Percentiles rank a stretch among this genome's conserved stretches.
These are phyloP conservation scores for Fraxinus velutina DNA, from an alignment of 305 asterid genomes.

Conservation along the genomic window DNA sequence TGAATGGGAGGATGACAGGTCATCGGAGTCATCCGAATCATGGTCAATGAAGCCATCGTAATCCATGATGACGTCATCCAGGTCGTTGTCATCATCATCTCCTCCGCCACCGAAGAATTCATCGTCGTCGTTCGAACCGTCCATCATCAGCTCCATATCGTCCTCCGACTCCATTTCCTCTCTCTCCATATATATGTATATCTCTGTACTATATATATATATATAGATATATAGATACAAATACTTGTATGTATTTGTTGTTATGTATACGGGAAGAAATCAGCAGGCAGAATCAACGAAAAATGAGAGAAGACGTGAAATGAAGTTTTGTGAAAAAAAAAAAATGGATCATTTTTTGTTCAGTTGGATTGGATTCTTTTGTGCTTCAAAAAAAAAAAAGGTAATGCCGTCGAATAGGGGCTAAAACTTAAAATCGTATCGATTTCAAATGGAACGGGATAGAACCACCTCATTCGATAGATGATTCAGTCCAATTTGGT, in stretches of 20 bases:
- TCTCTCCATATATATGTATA: background rate
- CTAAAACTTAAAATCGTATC: background rate
- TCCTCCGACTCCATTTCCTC: constrained; percentile 56
- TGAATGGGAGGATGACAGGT: constrained; percentile 33
- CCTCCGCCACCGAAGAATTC: constrained; percentile 58
- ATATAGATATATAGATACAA: background rate
- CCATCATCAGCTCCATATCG: constrained; percentile 53
- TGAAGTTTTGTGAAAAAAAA: background rate
- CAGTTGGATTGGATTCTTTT: background rate
- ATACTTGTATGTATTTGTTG: background rate
- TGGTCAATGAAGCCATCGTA: constrained; percentile 66
- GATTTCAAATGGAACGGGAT: background rate
- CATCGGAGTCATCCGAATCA: constrained; percentile 75
- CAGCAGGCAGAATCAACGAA: background rate
- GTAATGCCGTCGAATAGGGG: too few relatives aligned
- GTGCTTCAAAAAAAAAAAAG: background rate
- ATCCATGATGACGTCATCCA: constrained; percentile 56
- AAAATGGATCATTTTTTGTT: too few relatives aligned
- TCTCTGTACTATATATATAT: background rate
- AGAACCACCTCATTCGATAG: too few relatives aligned
- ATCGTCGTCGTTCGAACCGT: constrained; percentile 61
- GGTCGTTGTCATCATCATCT: constrained; percentile 48
- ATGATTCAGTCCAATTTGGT: background rate
- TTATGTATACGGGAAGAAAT: background rate
- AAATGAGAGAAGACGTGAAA: background rate